Evolutionary conservation across 306 rosid species (phyloP).

Genomic region (Quercus variabilis): DNA sequence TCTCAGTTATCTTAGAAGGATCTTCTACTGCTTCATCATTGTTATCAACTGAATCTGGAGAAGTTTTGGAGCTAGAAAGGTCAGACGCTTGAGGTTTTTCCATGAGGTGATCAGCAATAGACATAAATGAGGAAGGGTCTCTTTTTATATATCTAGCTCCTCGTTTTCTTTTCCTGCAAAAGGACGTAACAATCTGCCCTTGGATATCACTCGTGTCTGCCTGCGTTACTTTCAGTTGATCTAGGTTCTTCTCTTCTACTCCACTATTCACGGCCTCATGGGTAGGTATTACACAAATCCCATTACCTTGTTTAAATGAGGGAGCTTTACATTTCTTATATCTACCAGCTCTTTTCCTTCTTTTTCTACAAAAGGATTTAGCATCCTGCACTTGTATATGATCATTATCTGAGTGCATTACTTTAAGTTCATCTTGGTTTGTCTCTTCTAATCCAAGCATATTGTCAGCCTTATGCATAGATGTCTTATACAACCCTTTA

Average conservation of each 20-base stretch:
- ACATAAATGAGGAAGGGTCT: constrained; percentile 23
- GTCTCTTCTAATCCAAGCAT: constrained; percentile 30
- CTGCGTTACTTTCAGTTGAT: constrained; percentile 4
- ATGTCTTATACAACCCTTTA: constrained; percentile 26
- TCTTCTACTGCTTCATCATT: constrained; percentile 25
- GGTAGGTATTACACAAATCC: constrained; percentile 21
- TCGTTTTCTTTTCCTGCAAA: constrained; percentile 39
- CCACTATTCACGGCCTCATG: constrained; percentile 30
- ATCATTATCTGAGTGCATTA: constrained; percentile 26
- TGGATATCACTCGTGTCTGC: not conserved
- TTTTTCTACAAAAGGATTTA: not conserved
- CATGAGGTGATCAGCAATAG: constrained; percentile 26
- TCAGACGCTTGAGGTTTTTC: constrained; percentile 28
- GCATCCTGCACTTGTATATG: constrained; percentile 12
- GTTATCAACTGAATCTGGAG: constrained; percentile 20
- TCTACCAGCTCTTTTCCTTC: not conserved
- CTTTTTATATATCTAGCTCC: constrained; percentile 14
- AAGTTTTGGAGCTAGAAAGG: constrained; percentile 28
- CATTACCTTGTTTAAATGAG: constrained; percentile 19
- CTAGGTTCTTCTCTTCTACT: constrained; percentile 30
- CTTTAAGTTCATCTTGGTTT: constrained; percentile 34
- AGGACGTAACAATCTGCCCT: constrained; percentile 21
- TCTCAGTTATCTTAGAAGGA: constrained; percentile 30
- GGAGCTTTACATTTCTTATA: not conserved
- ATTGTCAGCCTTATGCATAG: constrained; percentile 29